These are phyloP conservation scores for Botrytis porri DNA, from an alignment of 2,329 filamentous ascomycete species.

Conservation along the genomic window DNA sequence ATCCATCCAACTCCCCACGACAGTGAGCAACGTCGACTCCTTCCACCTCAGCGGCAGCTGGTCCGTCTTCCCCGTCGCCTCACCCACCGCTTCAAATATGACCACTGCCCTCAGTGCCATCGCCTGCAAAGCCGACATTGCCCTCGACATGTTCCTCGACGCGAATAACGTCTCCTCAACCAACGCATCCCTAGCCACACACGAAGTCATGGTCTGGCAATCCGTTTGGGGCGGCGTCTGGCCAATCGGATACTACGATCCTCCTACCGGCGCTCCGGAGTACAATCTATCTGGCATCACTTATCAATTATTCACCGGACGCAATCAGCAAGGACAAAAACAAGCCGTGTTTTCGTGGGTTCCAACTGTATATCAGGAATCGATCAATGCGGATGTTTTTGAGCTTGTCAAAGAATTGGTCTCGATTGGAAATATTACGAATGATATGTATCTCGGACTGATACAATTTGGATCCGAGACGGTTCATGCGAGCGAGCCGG, in stretches of 20 bases:
- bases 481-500: background rate
- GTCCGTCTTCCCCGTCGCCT: background rate
- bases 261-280: background rate
- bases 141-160: slow-evolving; percentile 18
- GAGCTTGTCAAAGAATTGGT: background rate
- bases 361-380: slow-evolving; percentile 1
- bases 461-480: slow-evolving; percentile 16
- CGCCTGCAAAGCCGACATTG: slow-evolving; percentile 18
- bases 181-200: slow-evolving; percentile 9
- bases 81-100: background rate
- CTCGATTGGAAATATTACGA: background rate
- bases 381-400: slow-evolving; percentile 2
- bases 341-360: slow-evolving; percentile 13
- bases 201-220: slow-evolving; percentile 19
- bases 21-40: slow-evolving; percentile 18
- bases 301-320: slow-evolving; percentile 1
- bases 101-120: background rate
- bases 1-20: slow-evolving; percentile 11
- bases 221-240: slow-evolving; percentile 18
- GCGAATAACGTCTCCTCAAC: background rate
- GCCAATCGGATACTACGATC: slow-evolving; percentile 15
- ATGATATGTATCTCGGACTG: slow-evolving; percentile 12
- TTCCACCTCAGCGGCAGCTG: slow-evolving; percentile 22
- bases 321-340: slow-evolving; percentile 14
- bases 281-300: slow-evolving; percentile 2